Evolutionary conservation across 129 eudicot species (phyloP), one percentile per base, ranked within the genome.

Genomic region (Deinandra increscens): DNA sequence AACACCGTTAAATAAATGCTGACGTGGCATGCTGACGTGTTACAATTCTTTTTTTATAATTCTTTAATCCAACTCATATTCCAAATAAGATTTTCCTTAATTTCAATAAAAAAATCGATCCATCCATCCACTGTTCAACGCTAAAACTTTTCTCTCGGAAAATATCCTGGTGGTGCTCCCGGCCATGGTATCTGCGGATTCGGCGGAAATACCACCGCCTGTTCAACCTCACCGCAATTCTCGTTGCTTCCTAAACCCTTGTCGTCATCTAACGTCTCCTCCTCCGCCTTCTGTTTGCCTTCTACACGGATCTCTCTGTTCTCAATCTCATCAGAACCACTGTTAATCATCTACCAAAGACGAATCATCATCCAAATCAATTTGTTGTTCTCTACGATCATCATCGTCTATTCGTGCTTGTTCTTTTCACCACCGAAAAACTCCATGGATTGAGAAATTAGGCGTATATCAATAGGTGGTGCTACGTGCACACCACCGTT

Each of bases 111-210:
- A n/a, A n/a, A n/a, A n/a, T n/a, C n/a, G n/a, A n/a, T n/a, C n/a
- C n/a, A n/a, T n/a, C n/a, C n/a, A n/a, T n/a, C n/a, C n/a, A n/a
- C n/a, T n/a, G n/a, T n/a, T n/a, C n/a, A n/a, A n/a, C n/a, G n/a
- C n/a, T n/a, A n/a, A n/a, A n/a, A n/a, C n/a, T n/a, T n/a, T n/a
- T n/a, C n/a, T n/a, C n/a, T n/a, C n/a, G n/a, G n/a, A n/a, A n/a
- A n/a, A n/a, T n/a, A n/a, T 6, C 88, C 95, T 7, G 84, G 80
- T 8, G 92, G 96, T 37, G 87, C 81, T 80, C 85, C 95, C 7
- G 97, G 97, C 55, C 65, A 73, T 14, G 95, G 97, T 1, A 90
- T 84, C 74, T 72, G 80, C 11, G 84, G 84, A 66, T 81, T 68
- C 4, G 86, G 86, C 4, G 49, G 78, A 73, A 69, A 69, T 0